phyloP scores from a whole-genome alignment of 352 stramenopile genomes.

The Discostella stelligera region DNA sequence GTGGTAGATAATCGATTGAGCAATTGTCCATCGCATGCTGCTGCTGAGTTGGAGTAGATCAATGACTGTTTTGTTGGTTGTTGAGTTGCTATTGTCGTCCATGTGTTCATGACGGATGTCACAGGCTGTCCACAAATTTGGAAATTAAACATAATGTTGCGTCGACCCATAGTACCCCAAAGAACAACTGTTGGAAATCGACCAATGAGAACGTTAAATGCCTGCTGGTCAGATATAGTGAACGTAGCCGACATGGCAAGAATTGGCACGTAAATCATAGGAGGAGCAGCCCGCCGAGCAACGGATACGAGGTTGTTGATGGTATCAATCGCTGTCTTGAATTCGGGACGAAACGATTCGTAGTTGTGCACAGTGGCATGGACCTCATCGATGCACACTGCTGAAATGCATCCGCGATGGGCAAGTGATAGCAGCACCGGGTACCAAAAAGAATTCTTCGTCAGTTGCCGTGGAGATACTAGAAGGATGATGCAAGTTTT shows the following conservation, averaged over 20 bases:
- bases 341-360: slow-evolving; percentile 19
- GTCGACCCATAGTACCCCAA: slow-evolving; percentile 5
- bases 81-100: too few relatives aligned
- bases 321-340: slow-evolving; percentile 6
- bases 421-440: background rate
- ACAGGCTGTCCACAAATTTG: background rate
- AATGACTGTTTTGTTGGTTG: background rate
- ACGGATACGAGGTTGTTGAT: too few relatives aligned
- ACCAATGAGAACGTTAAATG: slow-evolving; percentile 10
- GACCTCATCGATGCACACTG: slow-evolving; percentile 23
- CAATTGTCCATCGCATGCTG: too few relatives aligned
- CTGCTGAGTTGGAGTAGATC: too few relatives aligned
- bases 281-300: too few relatives aligned
- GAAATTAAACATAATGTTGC: background rate
- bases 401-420: background rate
- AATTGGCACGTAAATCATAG: slow-evolving; percentile 2
- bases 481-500: slow-evolving; percentile 22
- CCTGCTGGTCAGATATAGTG: slow-evolving; percentile 1
- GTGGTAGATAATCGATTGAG: background rate
- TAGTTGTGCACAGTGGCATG: slow-evolving; percentile 18
- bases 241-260: slow-evolving; percentile 31
- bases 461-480: slow-evolving; percentile 23
- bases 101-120: too few relatives aligned
- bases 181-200: background rate
- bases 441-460: slow-evolving; percentile 2